Percentiles rank a stretch among this genome's conserved stretches.
These are phyloP conservation scores for Stylonectria norvegica DNA, from an alignment of 2,329 filamentous ascomycete genomes.

Conservation along the genomic window DNA sequence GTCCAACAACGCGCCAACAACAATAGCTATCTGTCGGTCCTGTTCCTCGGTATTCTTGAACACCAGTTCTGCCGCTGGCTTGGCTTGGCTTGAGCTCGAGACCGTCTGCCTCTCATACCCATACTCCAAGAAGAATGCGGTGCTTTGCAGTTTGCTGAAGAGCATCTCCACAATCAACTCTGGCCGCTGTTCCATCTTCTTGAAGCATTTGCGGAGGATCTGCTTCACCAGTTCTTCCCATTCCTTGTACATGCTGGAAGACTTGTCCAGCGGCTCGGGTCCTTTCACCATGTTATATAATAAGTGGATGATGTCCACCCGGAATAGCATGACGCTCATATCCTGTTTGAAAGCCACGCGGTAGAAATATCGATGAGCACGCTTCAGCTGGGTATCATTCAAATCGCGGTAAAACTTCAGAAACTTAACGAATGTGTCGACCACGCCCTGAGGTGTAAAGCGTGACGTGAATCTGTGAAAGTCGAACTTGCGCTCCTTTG, in stretches of 20 bases:
- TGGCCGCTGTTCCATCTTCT: conserved; percentile 80
- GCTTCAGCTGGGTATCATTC: conserved; percentile 75
- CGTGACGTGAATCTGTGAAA: conserved; percentile 78
- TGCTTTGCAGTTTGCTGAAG: conserved; percentile 86
- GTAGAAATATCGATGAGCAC: conserved; percentile 91
- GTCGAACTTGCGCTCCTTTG: conserved; percentile 87
- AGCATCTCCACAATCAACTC: conserved; percentile 87
- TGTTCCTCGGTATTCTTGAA: conserved; percentile 69
- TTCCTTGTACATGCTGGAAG: conserved; percentile 69
- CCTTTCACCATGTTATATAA: conserved; percentile 92
- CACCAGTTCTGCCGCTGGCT: conserved; percentile 76
- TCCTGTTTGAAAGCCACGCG: conserved; percentile 94
- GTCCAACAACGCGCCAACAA: conserved; percentile 75
- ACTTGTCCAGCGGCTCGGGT: conserved; percentile 68
- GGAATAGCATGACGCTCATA: conserved; percentile 80
- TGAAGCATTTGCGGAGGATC: conserved; percentile 74
- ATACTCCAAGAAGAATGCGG: conserved; percentile 83
- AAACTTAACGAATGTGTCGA: conserved; percentile 85
- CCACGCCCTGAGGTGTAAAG: conserved; percentile 78
- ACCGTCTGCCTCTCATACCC: conserved; percentile 83
- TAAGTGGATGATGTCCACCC: conserved; percentile 84
- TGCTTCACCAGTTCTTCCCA: conserved; percentile 90
- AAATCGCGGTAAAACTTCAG: conserved; percentile 79
- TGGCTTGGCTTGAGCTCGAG: conserved; percentile 55
- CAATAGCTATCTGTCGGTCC: conserved; percentile 73